Conservation (phyloP, 352 stramenopile genomes). For the Globisporangium uncinulatum region DNA sequence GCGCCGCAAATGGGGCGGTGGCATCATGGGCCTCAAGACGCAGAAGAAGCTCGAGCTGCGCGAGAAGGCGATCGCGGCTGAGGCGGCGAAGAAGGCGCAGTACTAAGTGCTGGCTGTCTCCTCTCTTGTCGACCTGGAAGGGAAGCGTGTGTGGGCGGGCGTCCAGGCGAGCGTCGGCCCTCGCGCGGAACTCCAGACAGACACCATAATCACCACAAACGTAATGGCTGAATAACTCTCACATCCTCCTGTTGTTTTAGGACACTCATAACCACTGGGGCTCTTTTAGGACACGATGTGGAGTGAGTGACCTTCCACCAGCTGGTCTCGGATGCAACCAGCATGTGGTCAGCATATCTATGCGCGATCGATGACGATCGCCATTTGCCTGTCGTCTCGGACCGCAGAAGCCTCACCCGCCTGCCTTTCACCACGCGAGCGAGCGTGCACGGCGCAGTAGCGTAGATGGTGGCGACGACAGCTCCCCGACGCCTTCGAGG, state of each 20-base stretch:
- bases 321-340: too few relatives aligned
- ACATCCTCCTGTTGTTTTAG: not conserved
- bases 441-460: not conserved
- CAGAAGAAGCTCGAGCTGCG: slow-evolving; percentile 99
- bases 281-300: too few relatives aligned
- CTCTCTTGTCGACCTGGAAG: too few relatives aligned
- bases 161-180: not conserved
- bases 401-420: too few relatives aligned
- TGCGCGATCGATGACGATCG: too few relatives aligned
- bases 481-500: not conserved
- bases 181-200: slow-evolving; percentile 1
- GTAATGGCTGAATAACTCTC: slow-evolving; percentile 50
- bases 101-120: slow-evolving; percentile 66
- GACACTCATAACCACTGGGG: too few relatives aligned
- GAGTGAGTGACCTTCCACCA: too few relatives aligned
- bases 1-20: slow-evolving; percentile 97
- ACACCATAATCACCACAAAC: slow-evolving; percentile 6
- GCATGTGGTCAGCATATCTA: too few relatives aligned
- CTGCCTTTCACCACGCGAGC: too few relatives aligned
- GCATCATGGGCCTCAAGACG: slow-evolving; percentile 99
- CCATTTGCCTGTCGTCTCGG: too few relatives aligned
- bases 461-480: not conserved
- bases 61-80: slow-evolving; percentile 95
- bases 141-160: not conserved
- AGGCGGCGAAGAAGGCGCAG: slow-evolving; percentile 98